phyloP scores from a whole-genome alignment of 2,329 filamentous ascomycete species.

The Ceratocystis albifundus region DNA sequence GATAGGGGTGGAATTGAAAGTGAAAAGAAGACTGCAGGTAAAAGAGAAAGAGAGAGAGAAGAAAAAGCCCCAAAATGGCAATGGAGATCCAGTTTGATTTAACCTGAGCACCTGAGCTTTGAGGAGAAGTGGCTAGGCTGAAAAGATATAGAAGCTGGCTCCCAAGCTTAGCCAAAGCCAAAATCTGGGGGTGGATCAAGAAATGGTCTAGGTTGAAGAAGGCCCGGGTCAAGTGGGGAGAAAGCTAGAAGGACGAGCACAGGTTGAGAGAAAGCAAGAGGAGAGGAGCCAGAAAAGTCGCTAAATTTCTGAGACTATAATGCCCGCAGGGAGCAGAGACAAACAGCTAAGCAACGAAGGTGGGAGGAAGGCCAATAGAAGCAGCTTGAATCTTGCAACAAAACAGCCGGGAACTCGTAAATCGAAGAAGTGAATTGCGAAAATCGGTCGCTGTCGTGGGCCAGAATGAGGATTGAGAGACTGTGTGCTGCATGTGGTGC shows the following conservation, averaged over 20 bases:
- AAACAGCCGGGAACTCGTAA: not conserved
- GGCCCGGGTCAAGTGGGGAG: constrained; percentile 11
- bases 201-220: constrained; percentile 8
- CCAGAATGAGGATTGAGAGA: not conserved
- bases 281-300: not conserved
- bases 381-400: not conserved
- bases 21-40: not conserved
- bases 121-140: not conserved
- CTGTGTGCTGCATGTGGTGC: not conserved
- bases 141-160: not conserved
- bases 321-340: not conserved
- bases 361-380: not conserved
- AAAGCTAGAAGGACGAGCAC: not conserved
- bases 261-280: not conserved
- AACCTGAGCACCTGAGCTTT: not conserved
- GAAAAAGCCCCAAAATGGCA: not conserved
- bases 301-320: constrained; percentile 3
- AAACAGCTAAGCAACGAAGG: not conserved
- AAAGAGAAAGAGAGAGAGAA: not conserved
- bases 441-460: not conserved
- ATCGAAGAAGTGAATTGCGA: not conserved
- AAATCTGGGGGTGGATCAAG: constrained; percentile 16
- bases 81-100: not conserved
- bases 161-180: constrained; percentile 9
- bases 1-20: not conserved